Conservation (phyloP, 768 basidiomycete species). For the Amanita muscaria region DNA sequence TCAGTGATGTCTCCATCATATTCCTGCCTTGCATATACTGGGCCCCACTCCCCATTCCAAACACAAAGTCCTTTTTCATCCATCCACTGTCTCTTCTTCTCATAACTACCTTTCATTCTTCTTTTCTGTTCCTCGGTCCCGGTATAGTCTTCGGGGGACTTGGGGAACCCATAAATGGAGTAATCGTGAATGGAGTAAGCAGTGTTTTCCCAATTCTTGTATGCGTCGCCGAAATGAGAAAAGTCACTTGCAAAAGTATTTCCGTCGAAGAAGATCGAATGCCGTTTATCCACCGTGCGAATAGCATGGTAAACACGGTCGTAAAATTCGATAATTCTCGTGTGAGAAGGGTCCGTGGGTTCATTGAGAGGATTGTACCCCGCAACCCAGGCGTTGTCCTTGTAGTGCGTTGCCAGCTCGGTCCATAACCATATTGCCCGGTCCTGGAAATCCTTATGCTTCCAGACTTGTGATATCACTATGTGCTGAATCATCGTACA, state of each 20-base stretch:
- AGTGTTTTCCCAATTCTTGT: slow-evolving; percentile 58
- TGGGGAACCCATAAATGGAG: slow-evolving; percentile 64
- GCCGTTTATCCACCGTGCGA: slow-evolving; percentile 57
- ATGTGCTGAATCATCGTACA: neutral
- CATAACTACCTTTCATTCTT: slow-evolving; percentile 48
- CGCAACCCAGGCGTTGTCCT: slow-evolving; percentile 72
- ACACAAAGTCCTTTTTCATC: slow-evolving; percentile 55
- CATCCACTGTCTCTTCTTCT: slow-evolving; percentile 75
- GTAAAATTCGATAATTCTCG: slow-evolving; percentile 58
- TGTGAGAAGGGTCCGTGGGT: slow-evolving; percentile 63
- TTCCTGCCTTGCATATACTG: slow-evolving; percentile 62
- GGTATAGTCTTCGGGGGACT: slow-evolving; percentile 43
- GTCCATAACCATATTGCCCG: slow-evolving; percentile 71
- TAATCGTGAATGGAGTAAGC: slow-evolving; percentile 80
- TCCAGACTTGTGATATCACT: slow-evolving; percentile 42
- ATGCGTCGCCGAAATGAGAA: slow-evolving; percentile 57
- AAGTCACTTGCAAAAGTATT: slow-evolving; percentile 82
- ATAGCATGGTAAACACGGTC: slow-evolving; percentile 61
- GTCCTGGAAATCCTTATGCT: slow-evolving; percentile 81
- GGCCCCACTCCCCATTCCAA: slow-evolving; percentile 82
- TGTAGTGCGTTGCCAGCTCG: slow-evolving; percentile 68
- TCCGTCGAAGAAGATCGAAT: slow-evolving; percentile 74
- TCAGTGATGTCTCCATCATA: slow-evolving; percentile 54
- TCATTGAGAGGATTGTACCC: slow-evolving; percentile 87
- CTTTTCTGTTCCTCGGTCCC: slow-evolving; percentile 43